Evolutionary conservation across 768 basidiomycete species (phyloP), one percentile per base, ranked within the genome.

Genomic region (Psilocybe sp.): DNA sequence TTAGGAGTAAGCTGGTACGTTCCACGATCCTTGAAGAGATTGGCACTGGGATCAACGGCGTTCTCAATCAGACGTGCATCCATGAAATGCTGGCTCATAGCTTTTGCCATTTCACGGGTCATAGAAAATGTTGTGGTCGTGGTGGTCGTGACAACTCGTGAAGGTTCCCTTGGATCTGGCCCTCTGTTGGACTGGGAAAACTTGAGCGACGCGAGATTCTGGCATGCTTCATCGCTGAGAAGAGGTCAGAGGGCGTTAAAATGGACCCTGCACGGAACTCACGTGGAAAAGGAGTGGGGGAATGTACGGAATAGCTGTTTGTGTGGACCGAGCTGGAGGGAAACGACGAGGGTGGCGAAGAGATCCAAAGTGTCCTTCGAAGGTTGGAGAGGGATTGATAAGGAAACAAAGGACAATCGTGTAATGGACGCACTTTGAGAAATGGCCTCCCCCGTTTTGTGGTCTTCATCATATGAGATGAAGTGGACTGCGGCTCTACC

Each of bases 51-150:
- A 70, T 99, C 97, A 14, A 91, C 83, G 13, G 93, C 96, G 65
- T 98, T 98, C 71, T 98, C 95, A 57, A 98, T 94, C 54, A 98
- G 79, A 56, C 94, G 91, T 50, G 97, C 94, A 59, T 98, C 97
- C 92, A 99, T 97, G 65, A 98, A 98, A 66, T 98, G 94, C 71
- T 99, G 97, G 73, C 92, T 91, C 87, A 99, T 98, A 32, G 92
- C 93, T 74, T 98, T 98, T 55, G 97, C 97, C 91, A 99, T 98
- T 40, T 99, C 97, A 60, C 97, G 88, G 58, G 93, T 92, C 97
- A 99, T 98, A 54, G 93, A 93, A 75, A 99, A 99, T 32, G 97
- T 99, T 38, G 97, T 99, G 5, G 97, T 98, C 5, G 97, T 99
- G 0, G 97, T 99, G 0, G 97, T 99, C 62, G 97, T 99, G 65